These are phyloP conservation scores for Moniliophthora roreri DNA, from an alignment of 1,284 basidiomycete species.

Conservation along the genomic window DNA sequence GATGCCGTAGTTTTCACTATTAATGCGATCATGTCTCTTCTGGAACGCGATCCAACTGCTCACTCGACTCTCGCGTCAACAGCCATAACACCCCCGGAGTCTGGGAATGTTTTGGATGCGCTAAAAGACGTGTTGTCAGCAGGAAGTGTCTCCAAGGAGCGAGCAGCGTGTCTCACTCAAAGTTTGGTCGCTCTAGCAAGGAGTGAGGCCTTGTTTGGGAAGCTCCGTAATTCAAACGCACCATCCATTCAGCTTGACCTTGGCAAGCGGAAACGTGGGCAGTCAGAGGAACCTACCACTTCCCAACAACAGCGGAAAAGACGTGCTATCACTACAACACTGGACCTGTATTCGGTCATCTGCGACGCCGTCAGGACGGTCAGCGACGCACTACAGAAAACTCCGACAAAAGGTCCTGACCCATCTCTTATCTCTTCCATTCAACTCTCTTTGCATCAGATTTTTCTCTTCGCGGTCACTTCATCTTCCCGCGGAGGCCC, in stretches of 20 bases:
- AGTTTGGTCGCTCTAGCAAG: conserved; percentile 60
- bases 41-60: conserved; percentile 55
- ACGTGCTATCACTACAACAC: conserved; percentile 33
- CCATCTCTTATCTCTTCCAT: conserved; percentile 61
- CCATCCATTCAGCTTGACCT: conserved; percentile 57
- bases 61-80: conserved; percentile 49
- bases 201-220: conserved; percentile 62
- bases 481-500: conserved; percentile 53
- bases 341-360: conserved; percentile 49
- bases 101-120: conserved; percentile 52
- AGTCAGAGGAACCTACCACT: conserved; percentile 38
- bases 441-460: conserved; percentile 66
- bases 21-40: conserved; percentile 55
- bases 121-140: conserved; percentile 47
- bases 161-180: conserved; percentile 57
- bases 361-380: conserved; percentile 57
- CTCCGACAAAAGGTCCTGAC: conserved; percentile 45
- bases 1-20: conserved; percentile 61
- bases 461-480: conserved; percentile 74
- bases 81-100: conserved; percentile 44
- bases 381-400: conserved; percentile 42
- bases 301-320: conserved; percentile 42
- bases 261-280: conserved; percentile 64
- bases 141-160: conserved; percentile 48
- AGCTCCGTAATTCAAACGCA: conserved; percentile 58